Base-by-base conservation (phyloP, 2,329 filamentous ascomycete genomes). In the Colletotrichum karsti region DNA sequence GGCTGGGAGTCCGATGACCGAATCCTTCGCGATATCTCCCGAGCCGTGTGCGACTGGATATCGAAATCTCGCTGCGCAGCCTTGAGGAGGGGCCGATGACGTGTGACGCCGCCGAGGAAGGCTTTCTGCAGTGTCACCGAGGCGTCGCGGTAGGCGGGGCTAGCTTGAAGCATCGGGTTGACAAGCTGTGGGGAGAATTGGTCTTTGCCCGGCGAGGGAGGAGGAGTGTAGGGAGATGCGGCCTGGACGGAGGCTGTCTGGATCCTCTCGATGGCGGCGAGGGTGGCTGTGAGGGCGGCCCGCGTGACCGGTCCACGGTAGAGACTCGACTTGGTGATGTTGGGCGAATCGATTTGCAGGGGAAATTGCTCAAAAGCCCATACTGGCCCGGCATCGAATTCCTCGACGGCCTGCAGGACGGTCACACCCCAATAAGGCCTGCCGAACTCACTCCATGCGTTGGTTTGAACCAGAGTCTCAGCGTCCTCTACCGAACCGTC, bases 291-390 rank as follows among this genome's bases (percentile, higher is more conserved):
- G 35, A 82, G 74, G 22, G 80, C 80, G 15, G 80, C 78, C 42
- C 76, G 74, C 1, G 79, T 81, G 57, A 82, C 75, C 1, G 76
- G 71, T 0, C 80, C 79, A 24, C 80, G 76, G 62, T 82, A 83
- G 3, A 83, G 71, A 26, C 75, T 78, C 1, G 80, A 81, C 60
- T 83, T 83, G 30, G 79, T 83, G 33, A 82, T 67, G 18, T 73
- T 72, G 5, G 74, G 70, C 33, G 80, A 77, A 67, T 82, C 79
- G 58, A 83, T 81, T 71, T 82, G 71, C 62, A 82, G 72, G 6
- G 74, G 70, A 67, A 82, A 82, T 64, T 82, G 80, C 39, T 83
- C 79, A 63, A 78, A 83, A 1, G 80, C 80, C 80, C 81, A 83
- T 7, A 83, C 79, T 0, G 80, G 81, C 7, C 81, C 81, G n/a